phyloP scores from a whole-genome alignment of 345 rosid genomes.

The Salix arbutifolia region DNA sequence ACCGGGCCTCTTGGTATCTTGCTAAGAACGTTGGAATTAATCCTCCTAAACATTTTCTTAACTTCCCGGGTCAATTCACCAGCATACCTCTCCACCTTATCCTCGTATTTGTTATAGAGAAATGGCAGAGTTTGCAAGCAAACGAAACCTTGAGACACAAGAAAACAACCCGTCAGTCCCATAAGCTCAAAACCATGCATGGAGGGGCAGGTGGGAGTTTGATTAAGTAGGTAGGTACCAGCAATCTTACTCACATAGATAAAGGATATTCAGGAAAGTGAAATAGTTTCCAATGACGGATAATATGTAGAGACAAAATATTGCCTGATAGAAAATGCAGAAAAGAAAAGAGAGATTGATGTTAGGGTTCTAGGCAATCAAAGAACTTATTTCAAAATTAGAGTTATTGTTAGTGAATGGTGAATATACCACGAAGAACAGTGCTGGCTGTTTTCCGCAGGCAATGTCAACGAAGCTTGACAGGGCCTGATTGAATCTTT shows the following conservation, averaged over 20 bases:
- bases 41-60: constrained; percentile 41
- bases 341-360: background rate
- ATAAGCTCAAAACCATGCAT: background rate
- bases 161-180: background rate
- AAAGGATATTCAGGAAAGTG: constrained; percentile 74
- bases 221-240: background rate
- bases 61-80: constrained; percentile 27
- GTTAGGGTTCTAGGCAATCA: background rate
- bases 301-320: constrained; percentile 45
- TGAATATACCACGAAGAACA: constrained; percentile 48
- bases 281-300: constrained; percentile 69
- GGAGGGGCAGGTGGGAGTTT: background rate
- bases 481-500: constrained; percentile 42
- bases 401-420: background rate
- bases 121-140: constrained; percentile 60
- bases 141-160: constrained; percentile 36
- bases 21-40: constrained; percentile 57
- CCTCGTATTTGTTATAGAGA: constrained; percentile 56
- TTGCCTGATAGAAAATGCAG: constrained; percentile 29
- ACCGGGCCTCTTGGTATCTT: constrained; percentile 79
- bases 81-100: constrained; percentile 51
- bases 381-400: background rate
- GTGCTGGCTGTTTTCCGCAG: constrained; percentile 55
- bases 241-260: constrained; percentile 46
- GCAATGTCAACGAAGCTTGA: constrained; percentile 51